A percentile compares a stretch with the other conserved stretches of the same genome.
Conservation (phyloP, 768 basidiomycete genomes). For the Boletellus ananas region DNA sequence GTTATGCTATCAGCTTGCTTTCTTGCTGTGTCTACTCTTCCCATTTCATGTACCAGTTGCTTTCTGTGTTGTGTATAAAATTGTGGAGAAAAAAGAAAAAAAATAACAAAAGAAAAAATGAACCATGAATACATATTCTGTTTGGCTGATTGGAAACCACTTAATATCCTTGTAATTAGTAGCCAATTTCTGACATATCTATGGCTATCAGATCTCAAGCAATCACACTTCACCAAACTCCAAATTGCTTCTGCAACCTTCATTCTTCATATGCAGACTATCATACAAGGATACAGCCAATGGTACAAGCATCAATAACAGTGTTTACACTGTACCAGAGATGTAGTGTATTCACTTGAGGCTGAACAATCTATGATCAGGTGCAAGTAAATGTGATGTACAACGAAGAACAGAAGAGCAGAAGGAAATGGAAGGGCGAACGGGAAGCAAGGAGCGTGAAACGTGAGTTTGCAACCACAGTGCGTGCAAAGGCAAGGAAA, state of each 20-base stretch:
- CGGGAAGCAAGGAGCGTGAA: slow-evolving; percentile 1
- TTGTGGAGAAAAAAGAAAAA: slow-evolving; percentile 1
- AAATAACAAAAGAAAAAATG: slow-evolving; percentile 3
- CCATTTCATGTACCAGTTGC: not conserved
- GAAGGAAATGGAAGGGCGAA: not conserved
- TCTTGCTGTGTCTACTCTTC: slow-evolving; percentile 10
- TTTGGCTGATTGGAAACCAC: not conserved
- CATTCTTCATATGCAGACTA: slow-evolving; percentile 21
- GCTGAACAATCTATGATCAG: slow-evolving; percentile 13
- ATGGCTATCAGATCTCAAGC: too few relatives aligned
- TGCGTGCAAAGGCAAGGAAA: not conserved
- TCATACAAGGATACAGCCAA: slow-evolving; percentile 20
- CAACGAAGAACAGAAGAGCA: slow-evolving; percentile 13
- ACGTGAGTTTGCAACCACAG: slow-evolving; percentile 4
- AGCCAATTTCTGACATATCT: not conserved
- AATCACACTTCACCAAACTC: not conserved
- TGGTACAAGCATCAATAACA: slow-evolving; percentile 18
- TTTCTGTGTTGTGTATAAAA: slow-evolving; percentile 10
- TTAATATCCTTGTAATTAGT: not conserved
- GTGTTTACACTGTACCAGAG: slow-evolving; percentile 15
- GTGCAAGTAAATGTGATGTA: slow-evolving; percentile 7
- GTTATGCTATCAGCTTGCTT: slow-evolving; percentile 15
- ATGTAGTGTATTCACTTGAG: slow-evolving; percentile 5
- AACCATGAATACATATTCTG: slow-evolving; percentile 1
- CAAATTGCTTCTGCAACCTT: not conserved